Percentiles rank a stretch among this genome's conserved stretches.
Conservation (phyloP, 31 red algal species). For the Endocladia muricata region DNA sequence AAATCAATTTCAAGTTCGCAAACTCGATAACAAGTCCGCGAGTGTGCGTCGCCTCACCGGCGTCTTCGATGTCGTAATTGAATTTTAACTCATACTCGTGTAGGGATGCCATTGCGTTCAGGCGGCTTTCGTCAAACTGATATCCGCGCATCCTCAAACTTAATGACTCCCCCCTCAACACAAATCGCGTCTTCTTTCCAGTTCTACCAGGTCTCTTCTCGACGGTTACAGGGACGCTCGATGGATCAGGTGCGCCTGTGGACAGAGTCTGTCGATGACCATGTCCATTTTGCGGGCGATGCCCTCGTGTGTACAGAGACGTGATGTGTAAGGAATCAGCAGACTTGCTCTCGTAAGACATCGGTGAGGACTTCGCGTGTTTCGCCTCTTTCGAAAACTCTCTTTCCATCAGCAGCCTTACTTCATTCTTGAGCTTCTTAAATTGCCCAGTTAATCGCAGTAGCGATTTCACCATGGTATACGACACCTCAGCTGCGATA, state of each 20-base stretch:
- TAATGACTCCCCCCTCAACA: conserved; percentile 42
- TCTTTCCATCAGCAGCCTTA: conserved; percentile 50
- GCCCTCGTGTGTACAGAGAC: no score
- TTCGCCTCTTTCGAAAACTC: conserved; percentile 26
- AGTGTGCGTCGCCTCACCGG: neutral
- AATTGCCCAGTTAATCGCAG: conserved; percentile 30
- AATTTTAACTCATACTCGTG: conserved; percentile 37
- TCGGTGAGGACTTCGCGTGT: neutral
- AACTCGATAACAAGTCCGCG: conserved; percentile 30
- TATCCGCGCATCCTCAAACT: conserved; percentile 48
- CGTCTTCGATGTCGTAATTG: conserved; percentile 3
- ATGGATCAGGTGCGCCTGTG: neutral
- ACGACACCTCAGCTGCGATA: conserved; percentile 6
- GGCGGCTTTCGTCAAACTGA: conserved; percentile 69
- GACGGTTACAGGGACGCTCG: neutral
- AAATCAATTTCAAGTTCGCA: conserved; percentile 35
- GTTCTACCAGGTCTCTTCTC: neutral
- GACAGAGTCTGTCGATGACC: neutral
- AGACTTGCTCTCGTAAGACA: neutral
- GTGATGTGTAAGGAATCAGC: neutral
- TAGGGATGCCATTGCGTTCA: conserved; percentile 43
- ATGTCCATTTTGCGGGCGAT: neutral
- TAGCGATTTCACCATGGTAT: conserved; percentile 29
- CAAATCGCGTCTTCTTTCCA: conserved; percentile 26
- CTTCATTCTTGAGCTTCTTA: conserved; percentile 70